Percentiles rank a stretch among this genome's conserved stretches.
Evolutionary conservation across 176 grass and related monocot species (phyloP).

Genomic region (Tuctoria greenei): DNA sequence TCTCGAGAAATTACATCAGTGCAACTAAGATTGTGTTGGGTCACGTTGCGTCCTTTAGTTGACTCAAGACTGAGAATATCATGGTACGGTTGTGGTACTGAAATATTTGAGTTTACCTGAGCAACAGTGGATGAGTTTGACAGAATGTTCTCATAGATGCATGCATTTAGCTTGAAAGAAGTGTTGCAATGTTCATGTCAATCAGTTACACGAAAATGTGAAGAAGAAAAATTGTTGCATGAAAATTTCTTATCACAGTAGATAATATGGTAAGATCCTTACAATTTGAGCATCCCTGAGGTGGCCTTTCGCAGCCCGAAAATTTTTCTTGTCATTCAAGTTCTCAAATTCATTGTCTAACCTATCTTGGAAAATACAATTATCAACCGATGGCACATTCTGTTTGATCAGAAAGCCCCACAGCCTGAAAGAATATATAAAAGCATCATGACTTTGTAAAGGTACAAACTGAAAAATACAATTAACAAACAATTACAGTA

Average conservation of each 20-base stretch:
- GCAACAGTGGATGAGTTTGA: background rate
- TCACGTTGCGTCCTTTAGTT: slow-evolving; percentile 31
- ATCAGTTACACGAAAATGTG: slow-evolving; percentile 34
- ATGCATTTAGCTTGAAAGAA: slow-evolving; percentile 17
- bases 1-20: slow-evolving; percentile 28
- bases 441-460: slow-evolving; percentile 28
- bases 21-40: slow-evolving; percentile 27
- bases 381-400: slow-evolving; percentile 13
- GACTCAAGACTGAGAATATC: slow-evolving; percentile 30
- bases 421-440: slow-evolving; percentile 43
- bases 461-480: background rate
- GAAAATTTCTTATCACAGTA: slow-evolving; percentile 9
- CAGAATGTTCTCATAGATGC: slow-evolving; percentile 18
- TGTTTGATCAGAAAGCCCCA: slow-evolving; percentile 56
- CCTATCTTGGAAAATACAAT: slow-evolving; percentile 33
- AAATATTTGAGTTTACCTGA: slow-evolving; percentile 43
- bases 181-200: slow-evolving; percentile 15
- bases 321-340: slow-evolving; percentile 22
- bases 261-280: slow-evolving; percentile 23
- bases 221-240: background rate
- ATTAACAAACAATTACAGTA: slow-evolving; percentile 36
- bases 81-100: slow-evolving; percentile 31
- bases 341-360: slow-evolving; percentile 9
- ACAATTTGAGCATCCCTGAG: slow-evolving; percentile 18
- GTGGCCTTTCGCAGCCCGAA: background rate